These are phyloP conservation scores for Kwoniella botswanensis DNA, from an alignment of 768 basidiomycete species.

Conservation along the genomic window DNA sequence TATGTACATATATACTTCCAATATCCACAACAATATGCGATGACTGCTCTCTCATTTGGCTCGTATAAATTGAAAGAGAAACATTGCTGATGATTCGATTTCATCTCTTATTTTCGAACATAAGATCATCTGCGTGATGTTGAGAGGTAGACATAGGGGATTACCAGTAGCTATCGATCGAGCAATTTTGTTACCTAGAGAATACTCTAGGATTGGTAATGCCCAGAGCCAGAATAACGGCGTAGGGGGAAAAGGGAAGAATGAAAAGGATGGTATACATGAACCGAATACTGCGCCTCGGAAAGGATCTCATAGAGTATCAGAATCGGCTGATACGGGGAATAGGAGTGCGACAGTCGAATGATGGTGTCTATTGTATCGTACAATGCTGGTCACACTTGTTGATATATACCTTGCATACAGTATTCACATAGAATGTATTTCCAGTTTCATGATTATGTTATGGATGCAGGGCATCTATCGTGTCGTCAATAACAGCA, in stretches of 20 bases:
- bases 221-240: not conserved
- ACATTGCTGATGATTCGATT: not conserved
- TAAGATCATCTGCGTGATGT: conserved; percentile 37
- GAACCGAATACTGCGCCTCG: conserved; percentile 1
- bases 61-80: too few relatives aligned
- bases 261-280: not conserved
- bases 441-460: too few relatives aligned
- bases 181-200: conserved; percentile 45
- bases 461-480: too few relatives aligned
- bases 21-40: too few relatives aligned
- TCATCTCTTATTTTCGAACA: not conserved
- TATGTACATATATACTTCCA: not conserved
- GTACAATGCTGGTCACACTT: too few relatives aligned
- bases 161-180: conserved; percentile 53
- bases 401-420: not conserved
- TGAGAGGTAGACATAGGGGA: conserved; percentile 51
- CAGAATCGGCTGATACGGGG: not conserved
- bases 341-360: too few relatives aligned
- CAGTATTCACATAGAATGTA: too few relatives aligned
- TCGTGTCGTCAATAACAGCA: too few relatives aligned
- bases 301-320: not conserved
- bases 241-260: not conserved
- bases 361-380: too few relatives aligned
- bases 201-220: conserved; percentile 38
- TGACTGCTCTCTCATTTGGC: too few relatives aligned